Evolutionary conservation across 2,329 filamentous ascomycete genomes (phyloP).

Genomic region (Monosporascus sp.): DNA sequence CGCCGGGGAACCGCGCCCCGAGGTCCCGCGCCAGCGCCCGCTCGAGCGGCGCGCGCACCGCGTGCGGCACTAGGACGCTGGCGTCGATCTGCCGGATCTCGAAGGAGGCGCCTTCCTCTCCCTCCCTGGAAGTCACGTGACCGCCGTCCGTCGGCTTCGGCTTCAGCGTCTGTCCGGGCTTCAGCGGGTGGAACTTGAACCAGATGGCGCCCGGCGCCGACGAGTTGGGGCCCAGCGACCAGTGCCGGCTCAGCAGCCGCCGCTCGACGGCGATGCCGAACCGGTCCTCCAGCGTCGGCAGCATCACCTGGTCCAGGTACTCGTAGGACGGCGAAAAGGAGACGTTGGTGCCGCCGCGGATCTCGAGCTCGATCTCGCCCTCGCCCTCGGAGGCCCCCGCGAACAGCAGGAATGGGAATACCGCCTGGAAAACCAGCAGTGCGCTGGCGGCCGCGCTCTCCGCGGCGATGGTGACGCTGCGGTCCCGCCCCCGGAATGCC

Average conservation of each 20-base stretch:
- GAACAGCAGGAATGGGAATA: constrained; percentile 55
- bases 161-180: constrained; percentile 31
- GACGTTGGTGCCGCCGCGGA: constrained; percentile 57
- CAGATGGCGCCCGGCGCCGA: constrained; percentile 36
- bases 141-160: constrained; percentile 18
- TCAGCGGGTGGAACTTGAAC: constrained; percentile 39
- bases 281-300: constrained; percentile 46
- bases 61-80: constrained; percentile 43
- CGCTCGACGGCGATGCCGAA: constrained; percentile 46
- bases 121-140: constrained; percentile 5
- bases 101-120: constrained; percentile 3
- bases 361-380: constrained; percentile 39
- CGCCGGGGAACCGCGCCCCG: constrained; percentile 35
- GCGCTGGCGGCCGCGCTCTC: constrained; percentile 48
- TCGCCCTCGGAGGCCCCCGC: constrained; percentile 42
- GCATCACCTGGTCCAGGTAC: constrained; percentile 56
- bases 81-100: constrained; percentile 42
- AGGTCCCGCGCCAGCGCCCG: constrained; percentile 36
- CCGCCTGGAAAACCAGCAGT: constrained; percentile 54
- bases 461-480: constrained; percentile 44
- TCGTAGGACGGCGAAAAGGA: constrained; percentile 54
- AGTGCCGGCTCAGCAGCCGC: constrained; percentile 41
- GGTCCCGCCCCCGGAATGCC: constrained; percentile 26
- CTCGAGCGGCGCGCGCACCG: constrained; percentile 38
- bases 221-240: constrained; percentile 39